Evolutionary conservation across 139 green algal species (phyloP).

Genomic region (Ettlia oleoabundans): DNA sequence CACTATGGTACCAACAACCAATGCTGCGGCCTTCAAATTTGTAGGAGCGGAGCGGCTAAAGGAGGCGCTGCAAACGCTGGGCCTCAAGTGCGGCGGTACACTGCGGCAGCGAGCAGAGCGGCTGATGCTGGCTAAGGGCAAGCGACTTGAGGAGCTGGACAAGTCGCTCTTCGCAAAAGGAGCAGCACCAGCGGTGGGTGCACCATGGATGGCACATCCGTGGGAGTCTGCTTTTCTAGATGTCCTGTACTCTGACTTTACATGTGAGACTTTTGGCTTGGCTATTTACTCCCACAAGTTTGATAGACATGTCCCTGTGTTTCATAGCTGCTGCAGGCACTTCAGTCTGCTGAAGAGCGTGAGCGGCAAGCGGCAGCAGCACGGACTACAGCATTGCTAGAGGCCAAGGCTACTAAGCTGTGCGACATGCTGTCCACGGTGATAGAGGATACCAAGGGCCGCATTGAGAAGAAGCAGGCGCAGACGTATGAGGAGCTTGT

Average conservation of each 20-base stretch:
- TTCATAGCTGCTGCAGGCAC: constrained; percentile 10
- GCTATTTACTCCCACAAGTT: neutral
- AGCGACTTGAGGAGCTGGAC: constrained; percentile 70
- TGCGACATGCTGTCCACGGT: constrained; percentile 68
- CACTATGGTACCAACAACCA: no score
- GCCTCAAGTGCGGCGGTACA: constrained; percentile 95
- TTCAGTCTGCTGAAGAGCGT: neutral
- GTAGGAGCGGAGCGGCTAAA: constrained; percentile 79
- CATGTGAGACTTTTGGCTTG: no score
- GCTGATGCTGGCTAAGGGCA: constrained; percentile 78
- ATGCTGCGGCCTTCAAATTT: neutral
- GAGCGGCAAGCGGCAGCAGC: constrained; percentile 1
- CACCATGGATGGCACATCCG: neutral
- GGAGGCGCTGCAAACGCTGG: constrained; percentile 77
- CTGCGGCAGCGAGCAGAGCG: constrained; percentile 84
- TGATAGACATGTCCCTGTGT: neutral
- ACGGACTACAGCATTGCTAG: constrained; percentile 42
- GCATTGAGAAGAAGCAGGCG: constrained; percentile 94
- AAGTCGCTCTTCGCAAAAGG: constrained; percentile 82
- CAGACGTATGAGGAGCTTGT: constrained; percentile 94
- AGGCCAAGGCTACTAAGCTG: constrained; percentile 51
- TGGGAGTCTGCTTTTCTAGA: neutral
- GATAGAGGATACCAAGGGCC: constrained; percentile 76
- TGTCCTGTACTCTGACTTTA: no score
- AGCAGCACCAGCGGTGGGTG: constrained; percentile 42